Conservation (phyloP, 1,284 basidiomycete genomes). For the Mycosarcoma maydis region DNA sequence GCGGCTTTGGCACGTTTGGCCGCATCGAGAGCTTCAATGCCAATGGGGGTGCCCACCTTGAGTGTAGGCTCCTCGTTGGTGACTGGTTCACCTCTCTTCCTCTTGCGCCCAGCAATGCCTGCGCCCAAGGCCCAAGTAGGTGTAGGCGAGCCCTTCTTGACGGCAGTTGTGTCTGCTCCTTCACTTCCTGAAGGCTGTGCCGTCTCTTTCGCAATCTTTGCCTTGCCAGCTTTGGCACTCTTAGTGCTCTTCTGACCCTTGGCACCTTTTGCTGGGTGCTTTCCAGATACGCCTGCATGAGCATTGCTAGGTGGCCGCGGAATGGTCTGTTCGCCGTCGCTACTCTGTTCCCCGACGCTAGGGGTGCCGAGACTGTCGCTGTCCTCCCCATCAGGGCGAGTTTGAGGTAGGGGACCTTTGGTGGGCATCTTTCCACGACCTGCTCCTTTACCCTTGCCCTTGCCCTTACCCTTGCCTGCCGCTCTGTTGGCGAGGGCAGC, state of each 20-base stretch:
- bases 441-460: conserved; percentile 43
- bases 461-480: conserved; percentile 40
- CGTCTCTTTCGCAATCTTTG: conserved; percentile 51
- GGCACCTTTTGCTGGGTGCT: conserved; percentile 69
- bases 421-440: conserved; percentile 41
- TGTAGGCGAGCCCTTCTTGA: conserved; percentile 75
- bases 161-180: conserved; percentile 69
- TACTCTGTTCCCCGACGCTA: conserved; percentile 30
- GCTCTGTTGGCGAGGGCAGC: conserved; percentile 34
- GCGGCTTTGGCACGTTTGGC: conserved; percentile 49
- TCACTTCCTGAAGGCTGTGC: conserved; percentile 65
- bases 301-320: conserved; percentile 15
- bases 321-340: conserved; percentile 17
- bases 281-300: conserved; percentile 11
- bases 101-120: conserved; percentile 55
- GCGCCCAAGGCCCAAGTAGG: conserved; percentile 57
- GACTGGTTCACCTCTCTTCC: conserved; percentile 55
- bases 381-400: conserved; percentile 24
- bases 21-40: conserved; percentile 60
- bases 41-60: conserved; percentile 62
- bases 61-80: conserved; percentile 50
- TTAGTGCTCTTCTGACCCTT: conserved; percentile 48
- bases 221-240: conserved; percentile 26
- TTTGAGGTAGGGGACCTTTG: conserved; percentile 29
- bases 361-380: conserved; percentile 49